Percentiles rank a stretch among this genome's conserved stretches.
Conservation (phyloP, 1,284 basidiomycete genomes). For the Ustilago trichophora region DNA sequence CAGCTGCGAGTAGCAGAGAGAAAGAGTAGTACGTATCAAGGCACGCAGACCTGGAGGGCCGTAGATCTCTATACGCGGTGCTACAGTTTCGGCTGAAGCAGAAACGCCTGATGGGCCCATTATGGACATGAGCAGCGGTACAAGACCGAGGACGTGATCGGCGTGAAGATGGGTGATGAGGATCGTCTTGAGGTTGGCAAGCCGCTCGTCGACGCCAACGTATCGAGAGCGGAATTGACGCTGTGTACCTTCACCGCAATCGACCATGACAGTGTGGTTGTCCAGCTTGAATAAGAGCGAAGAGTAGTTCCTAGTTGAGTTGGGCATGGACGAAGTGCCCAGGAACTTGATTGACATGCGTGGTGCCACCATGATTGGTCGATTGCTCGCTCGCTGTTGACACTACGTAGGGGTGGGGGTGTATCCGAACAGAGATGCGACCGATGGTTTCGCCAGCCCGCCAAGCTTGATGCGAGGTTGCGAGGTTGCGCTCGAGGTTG, state of each 20-base stretch:
- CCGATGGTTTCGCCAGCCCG: too few relatives aligned
- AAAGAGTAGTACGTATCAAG: constrained; percentile 56
- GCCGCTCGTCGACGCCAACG: constrained; percentile 54
- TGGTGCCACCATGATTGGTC: constrained; percentile 36
- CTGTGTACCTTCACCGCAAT: constrained; percentile 65
- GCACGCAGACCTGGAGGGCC: constrained; percentile 61
- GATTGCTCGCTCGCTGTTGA: background rate
- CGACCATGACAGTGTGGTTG: constrained; percentile 58
- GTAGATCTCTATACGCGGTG: constrained; percentile 55
- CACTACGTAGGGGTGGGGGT: too few relatives aligned
- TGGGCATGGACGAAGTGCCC: constrained; percentile 62
- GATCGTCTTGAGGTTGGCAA: constrained; percentile 57
- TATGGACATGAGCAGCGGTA: constrained; percentile 62
- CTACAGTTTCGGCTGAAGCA: constrained; percentile 4
- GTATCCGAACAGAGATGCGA: too few relatives aligned
- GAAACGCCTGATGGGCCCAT: constrained; percentile 52
- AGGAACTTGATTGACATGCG: constrained; percentile 58
- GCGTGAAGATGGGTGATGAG: constrained; percentile 64
- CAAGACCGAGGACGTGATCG: constrained; percentile 61
- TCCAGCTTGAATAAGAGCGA: constrained; percentile 60
- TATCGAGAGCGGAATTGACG: constrained; percentile 51
- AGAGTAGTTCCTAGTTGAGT: constrained; percentile 61
- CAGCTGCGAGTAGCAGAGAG: constrained; percentile 60
- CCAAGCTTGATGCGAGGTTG: too few relatives aligned
- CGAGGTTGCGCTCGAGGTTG: too few relatives aligned